These are phyloP conservation scores for Protomyces macrosporus DNA, from an alignment of 1,139 yeast genomes.

Conservation along the genomic window DNA sequence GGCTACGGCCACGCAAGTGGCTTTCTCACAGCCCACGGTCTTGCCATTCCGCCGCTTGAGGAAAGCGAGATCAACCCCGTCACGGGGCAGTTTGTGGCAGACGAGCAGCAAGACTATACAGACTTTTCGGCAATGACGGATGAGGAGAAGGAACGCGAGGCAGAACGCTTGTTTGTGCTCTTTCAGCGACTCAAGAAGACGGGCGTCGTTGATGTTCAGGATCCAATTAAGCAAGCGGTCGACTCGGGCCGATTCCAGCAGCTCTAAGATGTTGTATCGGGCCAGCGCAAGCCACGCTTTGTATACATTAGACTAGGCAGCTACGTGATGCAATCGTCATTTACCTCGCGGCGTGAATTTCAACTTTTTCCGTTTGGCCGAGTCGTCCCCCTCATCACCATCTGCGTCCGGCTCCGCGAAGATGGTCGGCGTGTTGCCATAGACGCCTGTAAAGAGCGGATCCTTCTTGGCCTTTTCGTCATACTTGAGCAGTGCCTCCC, in stretches of 20 bases:
- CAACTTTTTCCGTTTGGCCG: slow-evolving; percentile 4
- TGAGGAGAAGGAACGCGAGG: slow-evolving; percentile 53
- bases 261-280: neutral
- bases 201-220: slow-evolving; percentile 47
- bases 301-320: no score
- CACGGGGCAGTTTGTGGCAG: slow-evolving; percentile 36
- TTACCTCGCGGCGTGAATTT: slow-evolving; percentile 11
- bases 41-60: slow-evolving; percentile 32
- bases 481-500: slow-evolving; percentile 41
- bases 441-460: slow-evolving; percentile 33
- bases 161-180: slow-evolving; percentile 48
- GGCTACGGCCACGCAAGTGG: slow-evolving; percentile 38
- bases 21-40: slow-evolving; percentile 34
- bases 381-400: neutral
- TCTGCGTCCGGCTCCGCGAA: slow-evolving; percentile 5
- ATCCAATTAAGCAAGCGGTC: slow-evolving; percentile 37
- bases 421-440: slow-evolving; percentile 23
- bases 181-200: slow-evolving; percentile 45
- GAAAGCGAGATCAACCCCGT: slow-evolving; percentile 34
- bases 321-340: neutral
- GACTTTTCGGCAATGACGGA: slow-evolving; percentile 42
- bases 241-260: slow-evolving; percentile 33
- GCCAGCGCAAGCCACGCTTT: no score
- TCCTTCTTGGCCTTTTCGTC: slow-evolving; percentile 38
- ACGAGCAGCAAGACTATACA: slow-evolving; percentile 26